Conservation (phyloP, 768 basidiomycete species). For the Clathrus columnatus region DNA sequence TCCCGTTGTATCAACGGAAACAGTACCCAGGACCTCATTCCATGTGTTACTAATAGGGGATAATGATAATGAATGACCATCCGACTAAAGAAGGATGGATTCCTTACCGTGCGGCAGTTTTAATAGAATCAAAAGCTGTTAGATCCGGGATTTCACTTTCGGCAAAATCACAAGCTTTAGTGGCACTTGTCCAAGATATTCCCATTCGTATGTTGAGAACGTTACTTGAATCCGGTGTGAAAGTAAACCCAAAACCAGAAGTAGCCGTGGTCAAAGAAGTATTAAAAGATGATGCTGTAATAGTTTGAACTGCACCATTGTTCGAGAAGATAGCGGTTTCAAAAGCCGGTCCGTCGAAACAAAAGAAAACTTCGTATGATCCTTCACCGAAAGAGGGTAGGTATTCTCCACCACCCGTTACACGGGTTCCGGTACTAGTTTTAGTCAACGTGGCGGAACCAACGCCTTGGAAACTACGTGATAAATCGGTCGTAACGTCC, state of each 20-base stretch:
- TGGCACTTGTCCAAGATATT: slow-evolving; percentile 13
- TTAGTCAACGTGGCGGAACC: not conserved
- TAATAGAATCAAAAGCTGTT: slow-evolving; percentile 7
- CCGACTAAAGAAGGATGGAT: not conserved
- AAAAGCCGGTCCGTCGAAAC: slow-evolving; percentile 11
- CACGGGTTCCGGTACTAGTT: slow-evolving; percentile 5
- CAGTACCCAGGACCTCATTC: slow-evolving; percentile 7
- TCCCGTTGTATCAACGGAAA: slow-evolving; percentile 12
- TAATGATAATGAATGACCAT: not conserved
- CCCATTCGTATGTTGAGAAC: slow-evolving; percentile 12
- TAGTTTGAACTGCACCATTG: not conserved
- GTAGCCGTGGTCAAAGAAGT: slow-evolving; percentile 5
- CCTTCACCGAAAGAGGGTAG: slow-evolving; percentile 12
- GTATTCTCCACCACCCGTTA: slow-evolving; percentile 11
- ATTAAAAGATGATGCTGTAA: not conserved
- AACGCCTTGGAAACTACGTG: slow-evolving; percentile 12
- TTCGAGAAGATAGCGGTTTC: not conserved
- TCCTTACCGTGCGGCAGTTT: slow-evolving; percentile 5
- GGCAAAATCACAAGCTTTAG: slow-evolving; percentile 12
- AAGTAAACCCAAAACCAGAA: slow-evolving; percentile 8
- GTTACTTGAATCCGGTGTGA: not conserved
- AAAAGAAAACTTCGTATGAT: slow-evolving; percentile 13
- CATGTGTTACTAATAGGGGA: not conserved
- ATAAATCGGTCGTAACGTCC: slow-evolving; percentile 12
- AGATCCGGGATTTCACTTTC: slow-evolving; percentile 13